Base-by-base conservation (phyloP, 2,329 filamentous ascomycete species). In the Microdochium bolleyi region DNA sequence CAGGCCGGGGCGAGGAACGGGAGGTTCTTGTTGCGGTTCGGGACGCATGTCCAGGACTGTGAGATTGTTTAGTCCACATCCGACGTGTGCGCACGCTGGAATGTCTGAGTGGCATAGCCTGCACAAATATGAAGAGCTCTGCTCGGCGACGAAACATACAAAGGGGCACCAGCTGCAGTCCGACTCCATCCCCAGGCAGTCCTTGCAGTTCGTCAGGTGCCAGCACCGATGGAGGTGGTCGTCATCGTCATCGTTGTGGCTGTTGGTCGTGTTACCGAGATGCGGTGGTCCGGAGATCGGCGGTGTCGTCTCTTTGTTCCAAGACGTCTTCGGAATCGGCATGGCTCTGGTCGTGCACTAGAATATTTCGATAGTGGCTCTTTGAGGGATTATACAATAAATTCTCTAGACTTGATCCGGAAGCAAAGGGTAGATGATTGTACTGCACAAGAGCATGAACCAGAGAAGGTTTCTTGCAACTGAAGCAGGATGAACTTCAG, bases 151-250 rank as follows among this genome's bases (percentile, higher is more conserved):
- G 19, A 11, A 24, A 64, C 73, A 51, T 67, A 79, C 77, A 61
- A 73, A 77, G 19, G 77, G 76, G 62, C 76, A 80, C 77, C 77
- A 80, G 54, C 74, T 75, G 57, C 77, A 80, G 50, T 69, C 64
- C 3, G 49, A 21, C 55, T 68, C 56, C 21, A 68, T 57, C 37
- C 57, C 56, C 9, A 82, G 65, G 61, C 79, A 83, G 10, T 63
- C 61, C 11, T 64, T 62, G 58, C 78, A 82, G 38, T 73, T 70
- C 58, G 79, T 73, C 25, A 70, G 71, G 11, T 64, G 62, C 79
- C 78, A 83, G 62, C 78, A 82, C 50, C 74, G 70, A 22, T 64
- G 61, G 24, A 81, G 64, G 55, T 76, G 73, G 13, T 69, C 67
- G 37, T 71, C 63, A 24, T 68, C 57, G 10, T 14, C 37, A 4